Evolutionary conservation across 2,329 filamentous ascomycete genomes (phyloP).

Genomic region (Pseudopithomyces maydicus): DNA sequence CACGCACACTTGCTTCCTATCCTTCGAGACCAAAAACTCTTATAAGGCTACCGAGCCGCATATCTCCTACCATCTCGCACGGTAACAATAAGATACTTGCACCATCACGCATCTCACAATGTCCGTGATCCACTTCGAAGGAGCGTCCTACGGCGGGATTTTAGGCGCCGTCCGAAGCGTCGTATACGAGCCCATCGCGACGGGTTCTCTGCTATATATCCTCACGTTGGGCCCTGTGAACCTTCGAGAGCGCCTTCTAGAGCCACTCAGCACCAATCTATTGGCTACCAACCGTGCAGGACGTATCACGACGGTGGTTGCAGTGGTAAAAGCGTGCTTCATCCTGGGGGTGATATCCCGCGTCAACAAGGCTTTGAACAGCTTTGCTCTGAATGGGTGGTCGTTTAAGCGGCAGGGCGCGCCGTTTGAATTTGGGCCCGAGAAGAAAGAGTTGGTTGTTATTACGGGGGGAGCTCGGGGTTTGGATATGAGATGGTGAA

Average conservation of each 20-base stretch:
- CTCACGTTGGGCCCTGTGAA: constrained; percentile 29
- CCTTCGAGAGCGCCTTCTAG: constrained; percentile 27
- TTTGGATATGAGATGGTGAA: constrained; percentile 39
- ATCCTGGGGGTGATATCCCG: constrained; percentile 20
- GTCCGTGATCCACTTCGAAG: background rate
- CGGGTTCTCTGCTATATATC: constrained; percentile 27
- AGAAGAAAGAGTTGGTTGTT: constrained; percentile 31
- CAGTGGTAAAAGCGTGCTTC: constrained; percentile 27
- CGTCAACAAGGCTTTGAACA: constrained; percentile 23
- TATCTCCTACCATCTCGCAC: background rate
- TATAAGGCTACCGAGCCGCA: background rate
- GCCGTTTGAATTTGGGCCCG: constrained; percentile 23
- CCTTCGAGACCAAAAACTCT: background rate
- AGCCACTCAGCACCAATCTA: constrained; percentile 23
- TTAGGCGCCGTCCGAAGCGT: background rate
- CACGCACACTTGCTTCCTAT: background rate
- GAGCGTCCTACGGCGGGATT: background rate
- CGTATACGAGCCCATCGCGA: constrained; percentile 21
- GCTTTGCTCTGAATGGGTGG: constrained; percentile 44
- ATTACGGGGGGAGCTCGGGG: constrained; percentile 37
- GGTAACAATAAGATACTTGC: background rate
- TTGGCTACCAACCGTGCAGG: constrained; percentile 26
- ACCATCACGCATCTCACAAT: background rate
- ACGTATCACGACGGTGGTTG: constrained; percentile 21
- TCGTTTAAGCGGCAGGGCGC: constrained; percentile 25